Conservation (phyloP, 495 filamentous ascomycete genomes). For the Corynascus novoguineensis region DNA sequence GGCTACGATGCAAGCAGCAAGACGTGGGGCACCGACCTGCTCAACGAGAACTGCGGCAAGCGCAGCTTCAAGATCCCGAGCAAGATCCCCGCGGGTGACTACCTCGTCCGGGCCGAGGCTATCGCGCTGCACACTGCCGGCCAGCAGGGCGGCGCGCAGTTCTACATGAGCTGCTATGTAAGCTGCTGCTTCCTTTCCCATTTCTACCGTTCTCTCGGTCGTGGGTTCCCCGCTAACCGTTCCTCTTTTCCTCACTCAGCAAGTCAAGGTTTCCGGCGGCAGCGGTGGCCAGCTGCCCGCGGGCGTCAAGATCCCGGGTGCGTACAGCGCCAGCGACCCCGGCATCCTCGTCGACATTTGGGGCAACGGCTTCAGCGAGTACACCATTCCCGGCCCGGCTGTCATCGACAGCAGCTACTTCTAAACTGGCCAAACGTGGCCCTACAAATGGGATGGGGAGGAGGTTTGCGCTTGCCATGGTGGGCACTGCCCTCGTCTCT, state of each 20-base stretch:
- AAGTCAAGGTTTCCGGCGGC: conserved; percentile 43
- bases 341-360: conserved; percentile 52
- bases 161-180: conserved; percentile 50
- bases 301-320: conserved; percentile 45
- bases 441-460: no score
- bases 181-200: conserved; percentile 3
- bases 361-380: conserved; percentile 32
- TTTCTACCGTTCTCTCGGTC: no score
- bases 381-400: conserved; percentile 32
- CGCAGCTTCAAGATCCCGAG: conserved; percentile 44
- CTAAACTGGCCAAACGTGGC: no score
- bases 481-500: no score
- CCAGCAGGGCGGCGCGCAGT: conserved; percentile 37
- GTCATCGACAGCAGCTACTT: conserved; percentile 26
- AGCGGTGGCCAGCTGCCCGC: conserved; percentile 30
- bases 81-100: conserved; percentile 46
- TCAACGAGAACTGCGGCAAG: conserved; percentile 50
- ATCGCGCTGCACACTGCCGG: conserved; percentile 46
- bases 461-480: no score
- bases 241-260: conserved; percentile 26
- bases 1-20: conserved; percentile 37
- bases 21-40: conserved; percentile 45
- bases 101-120: conserved; percentile 48
- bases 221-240: background rate
- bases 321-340: conserved; percentile 43